Conservation (phyloP, 208 protist species). For the Leishmania braziliensis region DNA sequence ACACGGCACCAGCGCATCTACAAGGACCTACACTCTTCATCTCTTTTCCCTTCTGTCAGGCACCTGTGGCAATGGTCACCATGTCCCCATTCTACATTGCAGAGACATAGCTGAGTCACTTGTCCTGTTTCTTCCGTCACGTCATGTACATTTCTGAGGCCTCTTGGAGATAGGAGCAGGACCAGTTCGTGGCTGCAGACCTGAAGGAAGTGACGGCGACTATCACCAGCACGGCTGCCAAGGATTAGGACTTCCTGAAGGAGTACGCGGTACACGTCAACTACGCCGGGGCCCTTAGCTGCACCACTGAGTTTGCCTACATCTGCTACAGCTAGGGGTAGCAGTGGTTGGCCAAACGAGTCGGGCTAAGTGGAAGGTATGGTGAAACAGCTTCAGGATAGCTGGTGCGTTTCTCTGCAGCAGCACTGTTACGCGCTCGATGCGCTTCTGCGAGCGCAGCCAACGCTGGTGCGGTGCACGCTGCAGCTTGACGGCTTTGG, state of each 20-base stretch:
- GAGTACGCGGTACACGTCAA: slow-evolving; percentile 91
- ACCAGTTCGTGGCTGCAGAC: slow-evolving; percentile 67
- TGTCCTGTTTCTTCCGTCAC: slow-evolving; percentile 64
- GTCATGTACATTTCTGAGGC: slow-evolving; percentile 67
- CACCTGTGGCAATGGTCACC: neutral
- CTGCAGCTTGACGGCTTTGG: too few species aligned
- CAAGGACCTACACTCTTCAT: neutral
- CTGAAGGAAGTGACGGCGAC: slow-evolving; percentile 56
- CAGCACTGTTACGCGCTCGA: too few species aligned
- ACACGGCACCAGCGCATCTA: neutral
- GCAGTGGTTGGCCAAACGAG: too few species aligned
- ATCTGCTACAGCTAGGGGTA: slow-evolving; percentile 94
- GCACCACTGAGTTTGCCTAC: slow-evolving; percentile 91
- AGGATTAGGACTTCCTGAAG: slow-evolving; percentile 51
- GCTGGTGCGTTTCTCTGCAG: too few species aligned
- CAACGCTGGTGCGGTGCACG: too few species aligned
- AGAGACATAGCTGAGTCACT: slow-evolving; percentile 54
- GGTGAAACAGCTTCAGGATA: too few species aligned
- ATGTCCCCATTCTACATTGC: slow-evolving; percentile 57
- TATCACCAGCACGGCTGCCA: slow-evolving; percentile 21
- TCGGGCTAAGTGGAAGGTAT: too few species aligned
- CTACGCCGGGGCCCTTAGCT: slow-evolving; percentile 97
- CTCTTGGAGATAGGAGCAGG: slow-evolving; percentile 86
- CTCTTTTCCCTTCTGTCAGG: neutral
- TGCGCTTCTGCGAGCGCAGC: too few species aligned